phyloP scores from a whole-genome alignment of 352 stramenopile genomes.

The Globisporangium cederbergense region DNA sequence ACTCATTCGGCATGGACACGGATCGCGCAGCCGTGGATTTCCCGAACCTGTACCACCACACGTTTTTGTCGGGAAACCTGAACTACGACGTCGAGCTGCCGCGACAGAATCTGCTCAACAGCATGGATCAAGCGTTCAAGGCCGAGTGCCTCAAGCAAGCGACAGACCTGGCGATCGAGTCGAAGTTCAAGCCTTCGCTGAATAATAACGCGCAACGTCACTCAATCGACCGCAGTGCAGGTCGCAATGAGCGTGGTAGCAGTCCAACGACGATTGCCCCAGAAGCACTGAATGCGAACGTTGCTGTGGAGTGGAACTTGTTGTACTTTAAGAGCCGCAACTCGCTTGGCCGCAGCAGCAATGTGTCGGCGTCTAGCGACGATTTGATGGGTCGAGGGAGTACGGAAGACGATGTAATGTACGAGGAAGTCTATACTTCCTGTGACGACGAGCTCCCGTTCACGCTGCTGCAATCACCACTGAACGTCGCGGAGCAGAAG shows the following conservation, averaged over 20 bases:
- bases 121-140: conserved; percentile 76
- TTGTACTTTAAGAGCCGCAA: conserved; percentile 43
- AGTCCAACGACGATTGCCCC: conserved; percentile 8
- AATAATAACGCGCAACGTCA: conserved; percentile 14
- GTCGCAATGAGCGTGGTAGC: conserved; percentile 6
- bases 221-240: conserved; percentile 10
- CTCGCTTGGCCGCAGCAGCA: conserved; percentile 35
- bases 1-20: conserved; percentile 79
- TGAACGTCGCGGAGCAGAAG: background rate
- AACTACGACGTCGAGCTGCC: conserved; percentile 75
- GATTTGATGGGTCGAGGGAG: conserved; percentile 1
- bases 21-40: conserved; percentile 76
- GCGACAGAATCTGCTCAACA: conserved; percentile 23
- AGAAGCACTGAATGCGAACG: conserved; percentile 28
- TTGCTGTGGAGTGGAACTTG: conserved; percentile 45
- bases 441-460: conserved; percentile 59
- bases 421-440: conserved; percentile 50
- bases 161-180: conserved; percentile 59
- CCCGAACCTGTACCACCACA: conserved; percentile 83
- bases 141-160: conserved; percentile 55
- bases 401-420: conserved; percentile 29
- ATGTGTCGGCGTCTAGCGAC: conserved; percentile 23
- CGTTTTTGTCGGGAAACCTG: conserved; percentile 74
- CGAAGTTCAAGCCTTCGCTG: conserved; percentile 44
- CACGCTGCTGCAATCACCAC: conserved; percentile 53